Percentiles rank a stretch among this genome's conserved stretches.
phyloP scores from a whole-genome alignment of 768 basidiomycete species.

The Cystobasidium onofrii region DNA sequence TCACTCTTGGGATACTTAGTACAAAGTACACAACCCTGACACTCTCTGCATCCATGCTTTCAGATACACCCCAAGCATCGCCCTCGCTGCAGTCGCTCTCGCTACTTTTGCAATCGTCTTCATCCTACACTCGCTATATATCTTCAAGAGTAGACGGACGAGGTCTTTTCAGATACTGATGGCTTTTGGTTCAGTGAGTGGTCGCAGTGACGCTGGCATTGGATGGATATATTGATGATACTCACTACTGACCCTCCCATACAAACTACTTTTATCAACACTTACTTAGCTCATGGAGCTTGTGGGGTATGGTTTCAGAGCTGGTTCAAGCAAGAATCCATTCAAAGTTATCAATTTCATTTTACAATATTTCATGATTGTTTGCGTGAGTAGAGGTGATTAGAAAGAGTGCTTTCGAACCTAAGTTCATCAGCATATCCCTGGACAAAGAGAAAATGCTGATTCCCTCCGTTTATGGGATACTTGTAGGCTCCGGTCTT shows the following conservation, averaged over 20 bases:
- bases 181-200: conserved; percentile 42
- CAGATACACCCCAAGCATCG: conserved; percentile 32
- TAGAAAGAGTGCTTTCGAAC: background rate
- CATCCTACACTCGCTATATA: conserved; percentile 36
- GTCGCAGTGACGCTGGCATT: background rate
- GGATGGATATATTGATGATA: too few species aligned
- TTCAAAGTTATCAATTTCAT: conserved; percentile 43
- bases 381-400: background rate
- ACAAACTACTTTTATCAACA: background rate
- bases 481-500: conserved; percentile 43
- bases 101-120: conserved; percentile 42
- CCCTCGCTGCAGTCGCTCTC: conserved; percentile 40
- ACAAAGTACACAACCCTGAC: too few species aligned
- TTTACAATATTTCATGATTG: conserved; percentile 36
- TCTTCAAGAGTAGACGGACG: conserved; percentile 34
- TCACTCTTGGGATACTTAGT: too few species aligned
- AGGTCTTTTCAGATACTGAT: conserved; percentile 44
- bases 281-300: conserved; percentile 42
- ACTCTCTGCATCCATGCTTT: background rate
- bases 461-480: background rate
- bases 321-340: conserved; percentile 40
- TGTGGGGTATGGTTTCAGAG: conserved; percentile 44
- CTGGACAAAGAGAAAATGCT: background rate
- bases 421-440: background rate
- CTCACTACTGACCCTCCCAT: background rate